A percentile compares a stretch with the other conserved stretches of the same genome.
These are phyloP conservation scores for Oryza punctata DNA, from an alignment of 176 grass and related monocot genomes.

Conservation along the genomic window DNA sequence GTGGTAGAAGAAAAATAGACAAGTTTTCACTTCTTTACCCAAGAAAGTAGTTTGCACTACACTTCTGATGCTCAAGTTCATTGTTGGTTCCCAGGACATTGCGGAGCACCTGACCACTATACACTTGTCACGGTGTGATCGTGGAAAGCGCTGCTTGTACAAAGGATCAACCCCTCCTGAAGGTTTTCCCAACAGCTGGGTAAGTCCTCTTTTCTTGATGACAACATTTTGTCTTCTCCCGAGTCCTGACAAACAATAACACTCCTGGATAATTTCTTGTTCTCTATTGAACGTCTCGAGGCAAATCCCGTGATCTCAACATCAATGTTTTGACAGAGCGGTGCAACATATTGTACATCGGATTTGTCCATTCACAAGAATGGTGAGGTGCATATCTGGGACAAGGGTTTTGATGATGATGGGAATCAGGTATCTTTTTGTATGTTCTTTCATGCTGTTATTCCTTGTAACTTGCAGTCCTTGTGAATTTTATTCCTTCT, in stretches of 20 bases:
- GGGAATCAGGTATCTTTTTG: conserved; percentile 65
- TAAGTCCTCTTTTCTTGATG: conserved; percentile 34
- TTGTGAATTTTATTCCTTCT: not conserved
- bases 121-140: conserved; percentile 80
- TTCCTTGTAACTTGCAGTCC: not conserved
- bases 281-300: not conserved
- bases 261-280: conserved; percentile 1
- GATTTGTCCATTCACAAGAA: conserved; percentile 82
- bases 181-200: conserved; percentile 93
- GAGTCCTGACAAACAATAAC: not conserved
- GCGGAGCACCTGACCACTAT: conserved; percentile 90
- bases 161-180: conserved; percentile 83
- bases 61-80: not conserved
- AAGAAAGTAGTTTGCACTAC: not conserved
- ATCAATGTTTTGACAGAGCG: conserved; percentile 56
- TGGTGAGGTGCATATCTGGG: conserved; percentile 86
- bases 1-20: conserved; percentile 20
- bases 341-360: conserved; percentile 83
- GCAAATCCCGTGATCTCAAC: conserved; percentile 11
- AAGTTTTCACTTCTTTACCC: not conserved
- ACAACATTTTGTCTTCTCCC: not conserved
- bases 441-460: not conserved
- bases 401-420: conserved; percentile 78
- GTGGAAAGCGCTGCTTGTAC: conserved; percentile 88
- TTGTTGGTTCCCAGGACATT: conserved; percentile 72